Percentiles rank a stretch among this genome's conserved stretches.
phyloP scores from a whole-genome alignment of 164 flowering plant genomes.

The Umbilicus rupestris region DNA sequence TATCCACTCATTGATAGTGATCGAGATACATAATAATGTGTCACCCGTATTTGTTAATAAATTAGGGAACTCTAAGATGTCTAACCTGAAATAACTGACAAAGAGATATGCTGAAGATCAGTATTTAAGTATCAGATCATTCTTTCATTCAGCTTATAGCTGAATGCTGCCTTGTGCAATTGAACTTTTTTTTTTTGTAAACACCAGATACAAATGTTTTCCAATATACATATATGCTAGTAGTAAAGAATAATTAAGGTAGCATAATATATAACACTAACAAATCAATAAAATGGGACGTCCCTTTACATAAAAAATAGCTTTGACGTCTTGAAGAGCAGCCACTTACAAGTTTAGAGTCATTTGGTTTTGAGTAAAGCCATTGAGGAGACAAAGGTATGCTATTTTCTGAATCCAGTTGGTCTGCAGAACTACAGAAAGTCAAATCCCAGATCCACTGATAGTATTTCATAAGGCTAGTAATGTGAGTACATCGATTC shows the following conservation, averaged over 20 bases:
- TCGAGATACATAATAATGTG: no score
- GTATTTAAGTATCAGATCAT: no score
- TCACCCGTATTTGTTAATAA: no score
- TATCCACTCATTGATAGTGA: no score
- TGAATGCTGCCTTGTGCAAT: no score
- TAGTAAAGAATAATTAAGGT: not conserved
- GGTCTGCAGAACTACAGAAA: constrained; percentile 37
- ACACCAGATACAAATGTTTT: no score
- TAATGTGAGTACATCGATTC: not conserved
- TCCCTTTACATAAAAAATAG: not conserved
- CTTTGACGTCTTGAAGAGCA: not conserved
- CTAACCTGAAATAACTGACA: no score
- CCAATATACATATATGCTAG: not conserved
- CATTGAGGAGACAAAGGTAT: constrained; percentile 93
- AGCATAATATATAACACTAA: not conserved
- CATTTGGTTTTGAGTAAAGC: constrained; percentile 78
- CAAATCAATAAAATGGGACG: not conserved
- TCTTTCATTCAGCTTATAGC: no score
- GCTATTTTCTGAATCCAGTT: constrained; percentile 48
- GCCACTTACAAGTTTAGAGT: constrained; percentile 34
- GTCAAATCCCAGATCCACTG: not conserved
- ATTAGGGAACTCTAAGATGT: no score
- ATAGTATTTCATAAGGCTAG: not conserved
- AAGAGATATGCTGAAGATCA: no score
- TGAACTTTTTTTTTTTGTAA: no score